phyloP scores from a whole-genome alignment of 106 monocot genomes.

The Apostasia shenzhenica region DNA sequence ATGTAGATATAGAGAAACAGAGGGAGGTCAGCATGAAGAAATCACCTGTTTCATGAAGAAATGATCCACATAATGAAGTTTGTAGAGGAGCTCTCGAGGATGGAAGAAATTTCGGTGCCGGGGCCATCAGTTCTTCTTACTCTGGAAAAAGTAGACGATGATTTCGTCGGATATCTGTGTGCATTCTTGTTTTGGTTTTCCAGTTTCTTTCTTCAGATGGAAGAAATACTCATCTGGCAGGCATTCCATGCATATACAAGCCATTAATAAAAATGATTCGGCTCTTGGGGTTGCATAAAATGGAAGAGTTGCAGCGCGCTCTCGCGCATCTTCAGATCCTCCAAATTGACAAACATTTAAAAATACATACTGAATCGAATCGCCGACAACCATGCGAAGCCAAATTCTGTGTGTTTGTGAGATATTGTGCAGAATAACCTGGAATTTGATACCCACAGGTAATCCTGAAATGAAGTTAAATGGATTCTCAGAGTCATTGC shows the following conservation, averaged over 20 bases:
- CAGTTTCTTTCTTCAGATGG: conserved; percentile 7
- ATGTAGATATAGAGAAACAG: too few species aligned
- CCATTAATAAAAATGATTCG: conserved; percentile 47
- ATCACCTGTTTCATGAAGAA: too few species aligned
- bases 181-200: conserved; percentile 42
- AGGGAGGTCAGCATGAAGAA: too few species aligned
- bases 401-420: conserved; percentile 39
- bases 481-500: conserved; percentile 62
- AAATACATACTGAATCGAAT: conserved; percentile 37
- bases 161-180: conserved; percentile 27
- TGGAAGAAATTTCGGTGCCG: too few species aligned
- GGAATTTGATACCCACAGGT: conserved; percentile 57
- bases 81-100: too few species aligned
- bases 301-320: conserved; percentile 24
- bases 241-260: conserved; percentile 50
- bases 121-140: not conserved
- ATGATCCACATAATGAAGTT: too few species aligned
- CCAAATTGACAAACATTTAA: conserved; percentile 39
- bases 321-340: conserved; percentile 33
- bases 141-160: conserved; percentile 41
- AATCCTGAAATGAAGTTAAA: conserved; percentile 54
- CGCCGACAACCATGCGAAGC: conserved; percentile 47
- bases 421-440: conserved; percentile 47
- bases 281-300: conserved; percentile 58
- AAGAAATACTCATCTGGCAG: conserved; percentile 8